Evolutionary conservation across 768 basidiomycete species (phyloP).

Genomic region (Favolaschia claudopus): DNA sequence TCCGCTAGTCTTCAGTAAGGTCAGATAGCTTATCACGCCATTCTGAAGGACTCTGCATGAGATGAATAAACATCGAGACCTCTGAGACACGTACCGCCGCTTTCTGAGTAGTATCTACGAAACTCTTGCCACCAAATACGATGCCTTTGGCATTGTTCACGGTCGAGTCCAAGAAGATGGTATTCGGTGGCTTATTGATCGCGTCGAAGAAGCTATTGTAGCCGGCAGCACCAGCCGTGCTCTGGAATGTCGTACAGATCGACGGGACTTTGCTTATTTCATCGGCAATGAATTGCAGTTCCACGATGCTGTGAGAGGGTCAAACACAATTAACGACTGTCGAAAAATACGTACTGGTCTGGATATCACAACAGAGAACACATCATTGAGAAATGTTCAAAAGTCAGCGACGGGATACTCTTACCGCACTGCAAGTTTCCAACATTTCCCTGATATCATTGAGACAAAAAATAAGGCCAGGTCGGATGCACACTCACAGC

Average conservation of each 20-base stretch:
- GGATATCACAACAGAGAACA: too few species aligned
- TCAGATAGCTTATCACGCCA: slow-evolving; percentile 6
- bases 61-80: neutral
- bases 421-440: slow-evolving; percentile 8
- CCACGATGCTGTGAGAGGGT: neutral
- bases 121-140: neutral
- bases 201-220: neutral
- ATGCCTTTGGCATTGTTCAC: slow-evolving; percentile 19
- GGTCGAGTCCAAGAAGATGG: neutral
- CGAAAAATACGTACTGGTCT: neutral
- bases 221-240: neutral
- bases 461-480: neutral
- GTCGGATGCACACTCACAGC: neutral
- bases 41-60: neutral
- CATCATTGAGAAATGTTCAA: neutral
- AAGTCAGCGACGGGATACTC: neutral
- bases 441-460: neutral
- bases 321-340: neutral
- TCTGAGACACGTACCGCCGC: slow-evolving; percentile 7
- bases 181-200: neutral
- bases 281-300: neutral
- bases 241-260: neutral
- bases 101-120: neutral
- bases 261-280: neutral
- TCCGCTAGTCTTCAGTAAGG: neutral